Evolutionary conservation across 2,329 filamentous ascomycete species (phyloP).

Genomic region (Fusarium abutilonis): DNA sequence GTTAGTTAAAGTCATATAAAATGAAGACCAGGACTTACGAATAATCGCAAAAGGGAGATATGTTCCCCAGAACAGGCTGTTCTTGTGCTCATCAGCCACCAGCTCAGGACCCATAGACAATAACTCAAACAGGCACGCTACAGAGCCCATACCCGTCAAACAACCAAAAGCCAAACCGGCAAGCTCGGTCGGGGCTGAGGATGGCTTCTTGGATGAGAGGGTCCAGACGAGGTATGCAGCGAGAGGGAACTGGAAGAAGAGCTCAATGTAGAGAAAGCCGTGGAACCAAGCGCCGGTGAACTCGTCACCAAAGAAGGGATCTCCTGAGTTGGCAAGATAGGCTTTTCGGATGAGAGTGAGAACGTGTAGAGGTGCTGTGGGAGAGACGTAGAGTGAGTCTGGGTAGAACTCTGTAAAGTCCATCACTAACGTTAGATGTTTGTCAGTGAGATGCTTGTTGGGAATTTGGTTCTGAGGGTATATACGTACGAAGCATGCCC

Average conservation of each 20-base stretch:
- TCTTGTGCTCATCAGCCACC: constrained; percentile 57
- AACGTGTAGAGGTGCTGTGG: constrained; percentile 58
- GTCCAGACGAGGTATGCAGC: constrained; percentile 58
- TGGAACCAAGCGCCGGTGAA: constrained; percentile 60
- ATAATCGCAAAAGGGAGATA: constrained; percentile 63
- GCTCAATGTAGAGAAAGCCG: constrained; percentile 61
- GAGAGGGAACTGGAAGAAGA: constrained; percentile 61
- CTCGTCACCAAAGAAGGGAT: constrained; percentile 61
- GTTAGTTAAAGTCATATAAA: constrained; percentile 5
- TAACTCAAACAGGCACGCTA: constrained; percentile 62
- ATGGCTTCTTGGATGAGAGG: constrained; percentile 50
- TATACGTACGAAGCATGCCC: constrained; percentile 51
- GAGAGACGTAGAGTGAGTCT: constrained; percentile 53
- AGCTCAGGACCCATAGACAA: constrained; percentile 59
- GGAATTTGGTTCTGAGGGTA: neutral
- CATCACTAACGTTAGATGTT: constrained; percentile 53
- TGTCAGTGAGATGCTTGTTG: constrained; percentile 14
- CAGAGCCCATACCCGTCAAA: constrained; percentile 62
- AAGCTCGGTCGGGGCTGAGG: constrained; percentile 57
- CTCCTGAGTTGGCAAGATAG: constrained; percentile 61
- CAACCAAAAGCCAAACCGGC: constrained; percentile 62
- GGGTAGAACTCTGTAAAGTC: constrained; percentile 66
- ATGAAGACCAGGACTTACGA: constrained; percentile 54
- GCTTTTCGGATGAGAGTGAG: constrained; percentile 57
- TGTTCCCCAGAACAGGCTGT: constrained; percentile 57